Conservation (phyloP, 225 moss, liverwort and hornwort species). For the Polytrichum formosum region DNA sequence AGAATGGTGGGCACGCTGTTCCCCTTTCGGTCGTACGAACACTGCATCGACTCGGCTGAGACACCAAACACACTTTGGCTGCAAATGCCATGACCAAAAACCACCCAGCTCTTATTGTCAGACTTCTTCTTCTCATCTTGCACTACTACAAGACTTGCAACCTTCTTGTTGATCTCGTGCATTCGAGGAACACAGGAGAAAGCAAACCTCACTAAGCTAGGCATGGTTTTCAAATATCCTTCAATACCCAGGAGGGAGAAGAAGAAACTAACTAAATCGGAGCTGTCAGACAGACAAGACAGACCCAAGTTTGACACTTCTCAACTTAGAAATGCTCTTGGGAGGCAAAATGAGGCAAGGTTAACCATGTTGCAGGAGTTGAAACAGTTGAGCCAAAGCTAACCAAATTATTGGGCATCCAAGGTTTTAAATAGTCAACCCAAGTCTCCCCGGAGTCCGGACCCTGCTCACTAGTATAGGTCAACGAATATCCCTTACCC, state of each 20-base stretch:
- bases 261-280: not conserved
- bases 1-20: conserved; percentile 97
- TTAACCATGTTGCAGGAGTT: conserved; percentile 1
- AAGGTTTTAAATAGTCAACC: conserved; percentile 16
- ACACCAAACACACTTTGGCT: conserved; percentile 97
- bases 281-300: too few species aligned
- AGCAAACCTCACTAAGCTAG: conserved; percentile 25
- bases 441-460: conserved; percentile 3
- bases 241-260: not conserved
- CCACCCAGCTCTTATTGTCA: conserved; percentile 16
- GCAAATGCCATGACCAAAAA: conserved; percentile 29
- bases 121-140: conserved; percentile 4
- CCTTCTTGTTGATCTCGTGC: conserved; percentile 14
- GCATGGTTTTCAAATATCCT: conserved; percentile 9
- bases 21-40: conserved; percentile 78
- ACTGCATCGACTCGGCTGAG: conserved; percentile 98
- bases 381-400: not conserved
- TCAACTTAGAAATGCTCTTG: not conserved
- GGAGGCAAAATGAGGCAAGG: conserved; percentile 3
- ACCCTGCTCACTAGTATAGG: too few species aligned
- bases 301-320: not conserved
- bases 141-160: conserved; percentile 1
- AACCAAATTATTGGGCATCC: conserved; percentile 14
- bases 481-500: too few species aligned
- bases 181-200: conserved; percentile 27